Evolutionary conservation across 768 basidiomycete species (phyloP).

Genomic region (Boletus sensibilis): DNA sequence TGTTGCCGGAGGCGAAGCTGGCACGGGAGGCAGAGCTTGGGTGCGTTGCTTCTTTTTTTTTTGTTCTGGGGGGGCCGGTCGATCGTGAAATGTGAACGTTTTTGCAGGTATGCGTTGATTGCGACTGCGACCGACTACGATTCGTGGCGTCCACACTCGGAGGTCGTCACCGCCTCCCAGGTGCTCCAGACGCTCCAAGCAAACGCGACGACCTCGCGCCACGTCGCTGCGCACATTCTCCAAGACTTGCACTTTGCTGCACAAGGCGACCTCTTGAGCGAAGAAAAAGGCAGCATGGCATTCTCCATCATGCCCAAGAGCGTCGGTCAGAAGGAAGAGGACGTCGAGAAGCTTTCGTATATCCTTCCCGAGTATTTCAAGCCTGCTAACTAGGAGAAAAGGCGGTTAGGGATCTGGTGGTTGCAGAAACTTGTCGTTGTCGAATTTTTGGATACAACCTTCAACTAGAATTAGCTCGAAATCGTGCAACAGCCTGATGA

Average conservation of each 20-base stretch:
- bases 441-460: too few relatives aligned
- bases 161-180: constrained; percentile 85
- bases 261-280: constrained; percentile 54
- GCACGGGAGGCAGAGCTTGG: constrained; percentile 93
- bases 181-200: constrained; percentile 84
- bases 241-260: constrained; percentile 66
- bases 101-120: constrained; percentile 81
- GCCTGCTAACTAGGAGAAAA: constrained; percentile 1
- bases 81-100: neutral
- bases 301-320: constrained; percentile 79
- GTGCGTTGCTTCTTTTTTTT: constrained; percentile 36
- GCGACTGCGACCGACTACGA: constrained; percentile 95
- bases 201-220: constrained; percentile 85
- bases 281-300: constrained; percentile 81
- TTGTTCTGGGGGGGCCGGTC: neutral
- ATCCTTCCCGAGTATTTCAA: constrained; percentile 78
- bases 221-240: constrained; percentile 67
- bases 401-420: neutral
- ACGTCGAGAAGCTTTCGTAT: constrained; percentile 67
- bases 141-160: constrained; percentile 82
- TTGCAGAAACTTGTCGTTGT: neutral
- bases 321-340: constrained; percentile 52
- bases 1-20: constrained; percentile 94
- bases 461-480: too few relatives aligned
- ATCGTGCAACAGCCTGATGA: too few relatives aligned